Base-by-base conservation (phyloP, 768 basidiomycete genomes). In the Boletales sp. region DNA sequence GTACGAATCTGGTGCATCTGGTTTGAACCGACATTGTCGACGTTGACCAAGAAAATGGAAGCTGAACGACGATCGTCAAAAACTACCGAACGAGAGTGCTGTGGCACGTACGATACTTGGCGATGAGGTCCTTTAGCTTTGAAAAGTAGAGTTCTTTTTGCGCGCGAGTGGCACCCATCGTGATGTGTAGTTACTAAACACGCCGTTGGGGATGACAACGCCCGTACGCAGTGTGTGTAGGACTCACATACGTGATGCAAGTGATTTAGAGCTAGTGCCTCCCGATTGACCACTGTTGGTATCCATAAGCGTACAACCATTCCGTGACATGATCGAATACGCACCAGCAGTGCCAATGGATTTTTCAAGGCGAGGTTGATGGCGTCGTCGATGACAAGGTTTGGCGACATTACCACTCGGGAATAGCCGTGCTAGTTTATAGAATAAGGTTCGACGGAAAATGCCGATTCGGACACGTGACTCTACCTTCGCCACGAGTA, bases 1-100 rank as follows among this genome's bases (percentile, higher is more conserved):
- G 86, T 87, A 79, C 90, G 93, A 58, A 95, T 94, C 72, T 95
- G 93, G 67, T 97, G 94, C 88, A 97, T 94, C 77, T 99, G 97
- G 81, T 97, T 97, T 54, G 94, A 97, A 51, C 94, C 91, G 69
- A 99, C 97, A 76, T 98, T 99, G 84, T 98, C 97, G 71, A 99
- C 94, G 73, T 97, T 97, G 78, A 97, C 95, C 58, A 98, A 65
- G 81, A 99, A 97, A 76, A 99, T 92, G 51, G 95, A 95, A 65
- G 92, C 94, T 97, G 59, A n/a, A 44, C 17, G 43, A 32, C 40
- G 39, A 30, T 34, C 42, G 52, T 37, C 51, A 36, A 48, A 37
- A 21, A 7, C 24, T 37, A 11, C 17, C 27, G n/a, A n/a, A 34
- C 21, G n/a, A 17, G 30, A 27, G n/a, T 18, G 15, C 3, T 32